Percentiles rank a stretch among this genome's conserved stretches.
Conservation (phyloP, 1,284 basidiomycete genomes). For the Amylostereum areolatum region DNA sequence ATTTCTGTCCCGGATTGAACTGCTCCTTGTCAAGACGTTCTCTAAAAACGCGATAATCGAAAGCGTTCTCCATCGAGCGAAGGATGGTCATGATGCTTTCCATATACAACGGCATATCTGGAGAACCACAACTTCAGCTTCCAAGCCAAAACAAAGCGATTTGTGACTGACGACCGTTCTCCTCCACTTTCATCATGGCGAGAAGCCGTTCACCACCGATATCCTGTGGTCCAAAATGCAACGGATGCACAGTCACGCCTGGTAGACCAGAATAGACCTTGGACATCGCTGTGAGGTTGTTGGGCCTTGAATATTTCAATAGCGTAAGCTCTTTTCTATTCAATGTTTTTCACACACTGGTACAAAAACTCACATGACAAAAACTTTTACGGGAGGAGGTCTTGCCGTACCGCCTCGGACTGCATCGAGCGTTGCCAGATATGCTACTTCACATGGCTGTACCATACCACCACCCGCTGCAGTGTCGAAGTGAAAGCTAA, state of each 20-base stretch:
- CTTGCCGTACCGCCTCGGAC: not conserved
- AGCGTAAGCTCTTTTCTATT: too few relatives aligned
- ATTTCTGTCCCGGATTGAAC: slow-evolving; percentile 17
- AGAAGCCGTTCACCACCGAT: slow-evolving; percentile 26
- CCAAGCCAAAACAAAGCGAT: too few relatives aligned
- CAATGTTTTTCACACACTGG: too few relatives aligned
- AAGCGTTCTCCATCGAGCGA: slow-evolving; percentile 18
- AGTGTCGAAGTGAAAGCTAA: slow-evolving; percentile 16
- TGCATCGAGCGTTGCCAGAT: slow-evolving; percentile 9
- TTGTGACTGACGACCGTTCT: slow-evolving; percentile 5
- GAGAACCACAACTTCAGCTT: not conserved
- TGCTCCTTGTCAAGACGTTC: slow-evolving; percentile 9
- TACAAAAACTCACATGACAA: slow-evolving; percentile 10
- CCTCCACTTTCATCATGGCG: slow-evolving; percentile 29
- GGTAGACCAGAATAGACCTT: slow-evolving; percentile 23
- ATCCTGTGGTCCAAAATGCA: slow-evolving; percentile 24
- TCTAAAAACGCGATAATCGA: slow-evolving; percentile 18
- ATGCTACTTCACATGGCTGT: slow-evolving; percentile 19
- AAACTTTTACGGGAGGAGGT: slow-evolving; percentile 13
- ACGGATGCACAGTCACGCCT: slow-evolving; percentile 21
- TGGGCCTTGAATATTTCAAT: slow-evolving; percentile 12
- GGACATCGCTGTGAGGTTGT: slow-evolving; percentile 18
- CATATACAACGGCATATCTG: slow-evolving; percentile 22
- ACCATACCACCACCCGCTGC: slow-evolving; percentile 12
- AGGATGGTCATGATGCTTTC: slow-evolving; percentile 19